Conservation (phyloP, 441 rosid genomes). For the Gossypium lobatum region DNA sequence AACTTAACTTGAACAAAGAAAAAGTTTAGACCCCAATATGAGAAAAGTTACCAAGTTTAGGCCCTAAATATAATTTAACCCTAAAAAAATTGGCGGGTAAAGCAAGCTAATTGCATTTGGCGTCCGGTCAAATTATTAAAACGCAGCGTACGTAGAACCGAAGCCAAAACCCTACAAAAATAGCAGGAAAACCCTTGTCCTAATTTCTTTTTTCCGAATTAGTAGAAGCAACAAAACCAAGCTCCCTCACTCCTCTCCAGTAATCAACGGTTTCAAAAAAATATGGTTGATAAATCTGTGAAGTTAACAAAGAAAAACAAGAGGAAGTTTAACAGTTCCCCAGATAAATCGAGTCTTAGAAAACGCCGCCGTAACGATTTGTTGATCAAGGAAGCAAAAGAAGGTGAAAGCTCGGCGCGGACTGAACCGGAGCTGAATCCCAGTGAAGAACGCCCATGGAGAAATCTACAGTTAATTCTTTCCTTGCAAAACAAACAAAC, state of each 20-base stretch:
- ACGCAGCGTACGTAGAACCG: neutral
- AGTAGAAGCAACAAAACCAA: neutral
- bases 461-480: conserved; percentile 63
- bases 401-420: conserved; percentile 12
- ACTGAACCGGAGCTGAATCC: conserved; percentile 13
- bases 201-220: neutral
- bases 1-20: neutral
- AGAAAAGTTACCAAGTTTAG: no score
- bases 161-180: conserved; percentile 15
- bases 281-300: conserved; percentile 27
- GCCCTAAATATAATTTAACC: neutral
- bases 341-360: conserved; percentile 15
- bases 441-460: conserved; percentile 53
- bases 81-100: neutral
- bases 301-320: conserved; percentile 28
- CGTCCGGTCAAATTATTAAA: neutral
- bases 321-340: conserved; percentile 30
- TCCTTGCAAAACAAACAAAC: conserved; percentile 45
- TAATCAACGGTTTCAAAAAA: conserved; percentile 3
- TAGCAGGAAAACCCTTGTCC: neutral
- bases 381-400: conserved; percentile 24
- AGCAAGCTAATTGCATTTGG: neutral
- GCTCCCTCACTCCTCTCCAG: neutral
- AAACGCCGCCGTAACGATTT: conserved; percentile 24
- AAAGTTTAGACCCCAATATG: neutral